A percentile compares a stretch with the other conserved stretches of the same genome.
Evolutionary conservation across 2,329 filamentous ascomycete species (phyloP).

Genomic region (Rachicladosporium sp.): DNA sequence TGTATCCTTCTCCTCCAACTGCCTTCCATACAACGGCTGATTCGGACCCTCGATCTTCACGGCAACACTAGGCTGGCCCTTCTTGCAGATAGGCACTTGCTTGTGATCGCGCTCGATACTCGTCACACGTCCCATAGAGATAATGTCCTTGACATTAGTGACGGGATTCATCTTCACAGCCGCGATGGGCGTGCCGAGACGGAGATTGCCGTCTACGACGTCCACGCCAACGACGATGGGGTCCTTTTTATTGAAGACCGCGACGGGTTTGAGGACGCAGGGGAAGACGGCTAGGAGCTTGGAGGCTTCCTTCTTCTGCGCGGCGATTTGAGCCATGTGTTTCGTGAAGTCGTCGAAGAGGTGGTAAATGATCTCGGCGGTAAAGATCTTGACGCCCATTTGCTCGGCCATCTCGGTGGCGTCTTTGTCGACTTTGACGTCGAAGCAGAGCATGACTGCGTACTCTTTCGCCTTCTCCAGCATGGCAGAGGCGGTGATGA

Average conservation of each 20-base stretch:
- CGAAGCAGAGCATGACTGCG: slow-evolving; percentile 99
- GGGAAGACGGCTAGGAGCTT: slow-evolving; percentile 96
- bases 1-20: slow-evolving; percentile 80
- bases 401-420: slow-evolving; percentile 84
- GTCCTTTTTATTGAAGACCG: slow-evolving; percentile 95
- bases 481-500: slow-evolving; percentile 90
- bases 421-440: slow-evolving; percentile 98
- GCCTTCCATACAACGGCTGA: slow-evolving; percentile 88
- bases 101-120: slow-evolving; percentile 98
- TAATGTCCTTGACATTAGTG: slow-evolving; percentile 71
- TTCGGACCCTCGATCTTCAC: slow-evolving; percentile 92
- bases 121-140: slow-evolving; percentile 82
- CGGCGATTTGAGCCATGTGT: slow-evolving; percentile 77
- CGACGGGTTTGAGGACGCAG: slow-evolving; percentile 77
- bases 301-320: slow-evolving; percentile 90
- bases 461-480: slow-evolving; percentile 88
- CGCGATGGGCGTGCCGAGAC: slow-evolving; percentile 78
- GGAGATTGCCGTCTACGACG: slow-evolving; percentile 78
- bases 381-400: slow-evolving; percentile 93
- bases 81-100: slow-evolving; percentile 81
- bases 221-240: slow-evolving; percentile 95
- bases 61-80: slow-evolving; percentile 91
- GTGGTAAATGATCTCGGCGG: slow-evolving; percentile 97
- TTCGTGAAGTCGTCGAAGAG: slow-evolving; percentile 93
- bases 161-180: slow-evolving; percentile 70